phyloP scores from a whole-genome alignment of 2,329 filamentous ascomycete species.

The Nannizziopsis barbatae region DNA sequence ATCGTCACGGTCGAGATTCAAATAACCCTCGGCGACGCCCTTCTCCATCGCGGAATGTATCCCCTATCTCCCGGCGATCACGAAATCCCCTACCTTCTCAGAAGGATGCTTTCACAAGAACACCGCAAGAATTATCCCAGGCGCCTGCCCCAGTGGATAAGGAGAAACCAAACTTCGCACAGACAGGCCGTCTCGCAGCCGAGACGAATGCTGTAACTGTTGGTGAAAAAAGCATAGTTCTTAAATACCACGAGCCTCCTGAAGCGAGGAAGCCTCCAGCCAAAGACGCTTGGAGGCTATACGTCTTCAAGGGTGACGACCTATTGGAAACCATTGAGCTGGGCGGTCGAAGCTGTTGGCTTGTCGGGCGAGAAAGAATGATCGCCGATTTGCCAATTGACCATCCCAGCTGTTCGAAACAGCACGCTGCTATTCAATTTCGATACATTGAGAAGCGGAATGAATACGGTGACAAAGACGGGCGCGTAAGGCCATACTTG shows the following conservation, averaged over 20 bases:
- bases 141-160: slow-evolving; percentile 24
- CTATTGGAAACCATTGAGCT: slow-evolving; percentile 74
- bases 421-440: slow-evolving; percentile 93
- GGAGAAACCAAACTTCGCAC: slow-evolving; percentile 77
- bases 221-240: slow-evolving; percentile 51
- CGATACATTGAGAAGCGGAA: slow-evolving; percentile 71
- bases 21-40: slow-evolving; percentile 11
- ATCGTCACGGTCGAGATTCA: slow-evolving; percentile 19
- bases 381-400: slow-evolving; percentile 77
- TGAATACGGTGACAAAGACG: slow-evolving; percentile 74
- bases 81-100: slow-evolving; percentile 37
- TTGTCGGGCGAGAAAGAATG: slow-evolving; percentile 67
- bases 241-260: slow-evolving; percentile 93
- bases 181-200: slow-evolving; percentile 71
- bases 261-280: slow-evolving; percentile 80
- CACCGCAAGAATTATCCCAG: slow-evolving; percentile 21
- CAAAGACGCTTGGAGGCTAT: slow-evolving; percentile 74
- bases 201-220: slow-evolving; percentile 69
- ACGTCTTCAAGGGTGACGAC: slow-evolving; percentile 77
- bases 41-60: slow-evolving; percentile 23
- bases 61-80: slow-evolving; percentile 25
- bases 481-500: slow-evolving; percentile 72
- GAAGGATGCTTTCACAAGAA: slow-evolving; percentile 32
- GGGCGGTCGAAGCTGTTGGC: slow-evolving; percentile 70
- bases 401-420: slow-evolving; percentile 86